Percentiles rank a stretch among this genome's conserved stretches.
These are phyloP conservation scores for Mucor piriformis DNA, from an alignment of 371 early-diverging fungal genomes.

Conservation along the genomic window DNA sequence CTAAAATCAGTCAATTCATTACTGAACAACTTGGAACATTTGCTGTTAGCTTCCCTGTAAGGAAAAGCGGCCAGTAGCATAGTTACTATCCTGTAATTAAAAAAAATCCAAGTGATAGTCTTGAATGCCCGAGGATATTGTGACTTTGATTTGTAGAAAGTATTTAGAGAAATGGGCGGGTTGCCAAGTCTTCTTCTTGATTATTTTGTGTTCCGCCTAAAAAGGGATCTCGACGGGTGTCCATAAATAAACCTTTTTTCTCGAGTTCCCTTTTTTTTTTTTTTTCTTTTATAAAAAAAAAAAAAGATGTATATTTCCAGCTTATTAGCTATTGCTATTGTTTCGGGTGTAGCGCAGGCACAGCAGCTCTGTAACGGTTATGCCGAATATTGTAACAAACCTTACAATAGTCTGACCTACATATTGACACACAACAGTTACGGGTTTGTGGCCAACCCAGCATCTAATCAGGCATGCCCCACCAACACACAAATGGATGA, in stretches of 20 bases:
- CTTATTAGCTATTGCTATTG: slow-evolving; percentile 2
- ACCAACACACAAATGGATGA: slow-evolving; percentile 67
- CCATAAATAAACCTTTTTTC: slow-evolving; percentile 5
- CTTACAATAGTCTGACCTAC: slow-evolving; percentile 61
- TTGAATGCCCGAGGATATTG: no score
- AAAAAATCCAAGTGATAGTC: no score
- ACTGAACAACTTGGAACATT: no score
- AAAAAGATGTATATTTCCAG: slow-evolving; percentile 13
- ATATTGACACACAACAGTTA: slow-evolving; percentile 80
- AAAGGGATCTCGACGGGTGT: neutral
- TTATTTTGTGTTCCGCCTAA: neutral
- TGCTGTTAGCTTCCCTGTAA: no score
- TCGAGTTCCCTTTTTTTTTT: neutral
- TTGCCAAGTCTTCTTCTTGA: neutral
- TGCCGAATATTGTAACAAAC: slow-evolving; percentile 61
- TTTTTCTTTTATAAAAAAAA: neutral
- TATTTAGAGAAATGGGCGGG: no score
- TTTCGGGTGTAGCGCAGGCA: slow-evolving; percentile 4
- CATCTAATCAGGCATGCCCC: slow-evolving; percentile 69
- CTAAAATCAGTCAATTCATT: no score
- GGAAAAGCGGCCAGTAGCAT: no score
- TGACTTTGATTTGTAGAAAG: no score
- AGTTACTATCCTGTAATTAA: no score
- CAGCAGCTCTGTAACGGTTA: slow-evolving; percentile 73
- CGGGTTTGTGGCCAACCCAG: slow-evolving; percentile 56